Evolutionary conservation across 2,329 filamentous ascomycete genomes (phyloP), one percentile per base, ranked within the genome.

Genomic region (Podosphaera fusca): DNA sequence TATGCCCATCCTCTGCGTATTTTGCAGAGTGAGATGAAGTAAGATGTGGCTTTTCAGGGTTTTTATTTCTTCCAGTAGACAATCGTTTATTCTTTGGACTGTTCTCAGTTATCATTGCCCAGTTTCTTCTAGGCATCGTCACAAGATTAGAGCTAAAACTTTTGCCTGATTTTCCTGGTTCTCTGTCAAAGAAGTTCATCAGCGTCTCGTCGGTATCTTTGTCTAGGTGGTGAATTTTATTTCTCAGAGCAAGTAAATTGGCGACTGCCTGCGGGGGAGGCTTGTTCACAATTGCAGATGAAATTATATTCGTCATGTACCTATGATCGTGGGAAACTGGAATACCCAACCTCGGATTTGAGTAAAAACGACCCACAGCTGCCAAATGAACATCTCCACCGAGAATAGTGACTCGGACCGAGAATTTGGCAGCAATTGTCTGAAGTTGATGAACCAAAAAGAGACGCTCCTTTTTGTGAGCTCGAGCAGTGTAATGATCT

Each of bases 241-340:
- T 96, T 59, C 92, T 79, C 66, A 84, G 82, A 58, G 94, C 90
- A 56, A 98, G 76, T 53, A 95, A 79, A 68, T 98, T 94, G 9
- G 88, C 88, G 66, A 98, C 84, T 63, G 71, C 89, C 68, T 84
- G 80, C 0, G 90, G 87, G 12, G 89, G 87, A 2, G 92, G 92
- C 64, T 90, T 90, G 68, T 98, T 95, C 62, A 94, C 89, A 65
- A 98, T 96, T 36, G 89, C 89, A 0, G 89, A 95, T 4, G 88
- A 94, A 56, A 96, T 78, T 29, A 98, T 77, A 66, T 98, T 98
- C 55, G 83, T 84, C 81, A 98, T 96, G 69, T 96, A 96, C 57
- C 92, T 80, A 67, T 87, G 85, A 69, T 98, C 92, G 59, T 82
- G 77, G 66, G 90, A 84, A 57, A 82, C 84, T 0, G 86, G 77